Evolutionary conservation across 139 green algal species (phyloP).

Genomic region (Tetraselmis chui): DNA sequence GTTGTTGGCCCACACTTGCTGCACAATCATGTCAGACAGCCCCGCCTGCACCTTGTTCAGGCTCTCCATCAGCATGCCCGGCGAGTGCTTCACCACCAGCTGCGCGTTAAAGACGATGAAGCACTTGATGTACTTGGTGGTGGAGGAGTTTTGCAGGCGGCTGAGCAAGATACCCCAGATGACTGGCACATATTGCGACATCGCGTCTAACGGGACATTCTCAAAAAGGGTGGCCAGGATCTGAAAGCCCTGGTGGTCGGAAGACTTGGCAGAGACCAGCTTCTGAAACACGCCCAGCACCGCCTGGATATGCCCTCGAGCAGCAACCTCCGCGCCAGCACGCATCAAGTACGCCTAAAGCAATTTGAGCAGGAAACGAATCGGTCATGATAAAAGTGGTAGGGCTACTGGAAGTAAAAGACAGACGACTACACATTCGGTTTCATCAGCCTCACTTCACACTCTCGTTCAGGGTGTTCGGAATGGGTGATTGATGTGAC

Average conservation of each 20-base stretch:
- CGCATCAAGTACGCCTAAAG: slow-evolving; percentile 78
- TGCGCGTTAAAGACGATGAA: slow-evolving; percentile 70
- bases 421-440: neutral
- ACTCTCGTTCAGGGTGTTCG: too few relatives aligned
- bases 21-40: slow-evolving; percentile 70
- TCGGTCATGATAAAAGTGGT: slow-evolving; percentile 1
- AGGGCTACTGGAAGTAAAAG: too few relatives aligned
- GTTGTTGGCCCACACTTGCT: slow-evolving; percentile 65
- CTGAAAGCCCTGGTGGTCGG: slow-evolving; percentile 88
- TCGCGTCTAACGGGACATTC: slow-evolving; percentile 36
- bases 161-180: slow-evolving; percentile 69
- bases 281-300: slow-evolving; percentile 94
- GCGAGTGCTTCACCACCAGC: slow-evolving; percentile 60
- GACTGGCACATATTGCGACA: slow-evolving; percentile 51
- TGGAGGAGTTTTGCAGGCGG: slow-evolving; percentile 56
- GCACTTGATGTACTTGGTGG: slow-evolving; percentile 58
- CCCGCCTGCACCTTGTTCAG: slow-evolving; percentile 80
- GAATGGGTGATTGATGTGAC: neutral
- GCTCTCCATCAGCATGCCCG: slow-evolving; percentile 23
- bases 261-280: slow-evolving; percentile 69
- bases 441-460: too few relatives aligned
- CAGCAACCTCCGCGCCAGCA: slow-evolving; percentile 50
- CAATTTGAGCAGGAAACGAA: slow-evolving; percentile 7
- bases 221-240: slow-evolving; percentile 80
- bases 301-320: slow-evolving; percentile 54